Conservation (phyloP, 768 basidiomycete species). For the Butyriboletus loyo region DNA sequence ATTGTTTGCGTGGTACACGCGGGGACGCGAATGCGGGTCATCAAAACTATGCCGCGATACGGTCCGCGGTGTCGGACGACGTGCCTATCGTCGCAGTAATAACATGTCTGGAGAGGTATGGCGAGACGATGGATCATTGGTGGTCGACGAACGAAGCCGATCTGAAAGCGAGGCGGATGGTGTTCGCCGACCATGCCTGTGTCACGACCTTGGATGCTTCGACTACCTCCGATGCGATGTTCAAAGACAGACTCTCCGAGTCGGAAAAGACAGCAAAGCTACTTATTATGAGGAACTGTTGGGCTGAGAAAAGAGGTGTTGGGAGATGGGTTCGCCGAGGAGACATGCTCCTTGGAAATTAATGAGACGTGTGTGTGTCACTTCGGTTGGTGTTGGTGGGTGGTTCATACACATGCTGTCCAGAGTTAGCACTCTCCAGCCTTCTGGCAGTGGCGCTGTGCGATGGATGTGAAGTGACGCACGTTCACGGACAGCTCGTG, state of each 20-base stretch:
- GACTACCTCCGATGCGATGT: conserved; percentile 11
- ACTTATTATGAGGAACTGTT: conserved; percentile 27
- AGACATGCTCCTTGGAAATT: conserved; percentile 27
- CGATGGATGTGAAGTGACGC: neutral
- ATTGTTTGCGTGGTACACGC: conserved; percentile 27
- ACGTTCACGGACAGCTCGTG: conserved; percentile 3
- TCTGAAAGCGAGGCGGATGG: conserved; percentile 34
- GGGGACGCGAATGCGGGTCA: conserved; percentile 28
- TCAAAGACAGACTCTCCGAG: conserved; percentile 24
- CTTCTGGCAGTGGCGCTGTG: neutral
- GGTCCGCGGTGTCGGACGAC: conserved; percentile 29
- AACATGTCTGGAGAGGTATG: conserved; percentile 31
- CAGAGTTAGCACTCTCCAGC: neutral
- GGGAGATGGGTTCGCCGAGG: conserved; percentile 23
- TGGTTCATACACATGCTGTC: conserved; percentile 4
- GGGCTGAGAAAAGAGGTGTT: conserved; percentile 23
- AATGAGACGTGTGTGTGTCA: conserved; percentile 21
- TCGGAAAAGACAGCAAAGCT: conserved; percentile 22
- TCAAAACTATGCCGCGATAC: conserved; percentile 27
- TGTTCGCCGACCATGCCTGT: conserved; percentile 38
- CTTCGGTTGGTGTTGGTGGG: conserved; percentile 9
- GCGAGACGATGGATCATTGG: conserved; percentile 36
- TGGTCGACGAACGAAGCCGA: conserved; percentile 36
- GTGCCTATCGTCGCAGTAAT: conserved; percentile 32
- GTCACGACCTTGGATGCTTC: conserved; percentile 33